These are phyloP conservation scores for Opeltia flavorubescens DNA, from an alignment of 495 filamentous ascomycete species.

Conservation along the genomic window DNA sequence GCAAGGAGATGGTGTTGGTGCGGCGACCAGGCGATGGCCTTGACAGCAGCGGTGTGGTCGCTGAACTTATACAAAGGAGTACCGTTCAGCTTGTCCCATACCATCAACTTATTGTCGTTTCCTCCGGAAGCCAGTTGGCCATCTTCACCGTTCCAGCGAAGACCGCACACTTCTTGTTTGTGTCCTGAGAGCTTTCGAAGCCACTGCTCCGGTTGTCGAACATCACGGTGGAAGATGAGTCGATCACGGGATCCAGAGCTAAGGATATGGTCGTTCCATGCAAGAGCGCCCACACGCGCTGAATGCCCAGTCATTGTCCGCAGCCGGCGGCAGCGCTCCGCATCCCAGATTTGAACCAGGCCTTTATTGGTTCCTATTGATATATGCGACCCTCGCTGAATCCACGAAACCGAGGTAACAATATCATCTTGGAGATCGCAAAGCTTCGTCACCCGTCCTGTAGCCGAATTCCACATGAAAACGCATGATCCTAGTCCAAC, in stretches of 20 bases:
- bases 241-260: conserved; percentile 92
- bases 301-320: conserved; percentile 95
- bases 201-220: conserved; percentile 84
- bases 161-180: conserved; percentile 96
- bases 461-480: conserved; percentile 96
- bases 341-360: conserved; percentile 95
- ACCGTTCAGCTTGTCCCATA: conserved; percentile 87
- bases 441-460: conserved; percentile 75
- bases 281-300: conserved; percentile 75
- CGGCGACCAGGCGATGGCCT: conserved; percentile 97
- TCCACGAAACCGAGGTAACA: conserved; percentile 95
- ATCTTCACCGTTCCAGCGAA: conserved; percentile 93
- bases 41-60: conserved; percentile 88
- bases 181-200: conserved; percentile 76
- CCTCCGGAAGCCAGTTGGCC: conserved; percentile 91
- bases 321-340: conserved; percentile 64
- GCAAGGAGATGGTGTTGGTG: conserved; percentile 87
- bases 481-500: conserved; percentile 86
- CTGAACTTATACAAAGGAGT: conserved; percentile 83
- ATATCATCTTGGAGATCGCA: conserved; percentile 89
- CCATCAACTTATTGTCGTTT: conserved; percentile 96
- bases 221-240: conserved; percentile 85
- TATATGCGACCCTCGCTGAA: conserved; percentile 86
- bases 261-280: conserved; percentile 96
- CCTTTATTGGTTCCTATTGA: conserved; percentile 90